Evolutionary conservation across 2,329 filamentous ascomycete species (phyloP), one percentile per base, ranked within the genome.

Genomic region (Cladosporium sp.): DNA sequence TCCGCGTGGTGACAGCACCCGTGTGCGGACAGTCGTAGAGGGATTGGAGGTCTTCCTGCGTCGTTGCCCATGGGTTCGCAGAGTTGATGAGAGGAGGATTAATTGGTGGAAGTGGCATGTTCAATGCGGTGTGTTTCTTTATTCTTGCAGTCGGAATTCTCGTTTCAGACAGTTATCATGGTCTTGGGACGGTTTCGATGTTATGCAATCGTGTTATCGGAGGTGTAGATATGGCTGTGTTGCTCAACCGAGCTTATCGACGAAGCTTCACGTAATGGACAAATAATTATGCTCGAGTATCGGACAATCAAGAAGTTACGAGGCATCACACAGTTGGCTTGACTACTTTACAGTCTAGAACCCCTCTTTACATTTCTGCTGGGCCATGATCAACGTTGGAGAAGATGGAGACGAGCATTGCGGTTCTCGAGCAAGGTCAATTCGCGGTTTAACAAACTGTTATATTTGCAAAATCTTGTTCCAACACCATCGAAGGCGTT

Each of bases 1-100:
- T 93, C 12, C 89, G 81, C 2, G 85, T 89, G 1, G 89, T 92
- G 34, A 92, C 83, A 14, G 88, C 89, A 60, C 89, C 89, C 0
- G 86, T 91, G 55, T 82, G 75, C 0, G 82, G 76, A 51, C 79
- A 85, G 30, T 76, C 70, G 68, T 88, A 88, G 6, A 92, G 82
- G 1, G 74, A 73, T 39, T 76, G 71, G 3, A 92, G 80, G 63
- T 92, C 83, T 4, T 81, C 76, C 5, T 81, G 72, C 2, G 82
- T 84, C 0, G 88, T 90, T 25, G 88, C 88, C 88, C 88, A 92
- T 0, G 89, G 89, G 51, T 84, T 87, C 25, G 49, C 49, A 15
- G 88, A 88, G 74, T 92, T 92, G 63, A 92, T 76, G 6, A 93
- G 76, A 0, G 88, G 87, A 0, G 87, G 88, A 43, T 77, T 65